Conservation (phyloP, 2,329 filamentous ascomycete genomes). For the Hyphodiscus sp. region DNA sequence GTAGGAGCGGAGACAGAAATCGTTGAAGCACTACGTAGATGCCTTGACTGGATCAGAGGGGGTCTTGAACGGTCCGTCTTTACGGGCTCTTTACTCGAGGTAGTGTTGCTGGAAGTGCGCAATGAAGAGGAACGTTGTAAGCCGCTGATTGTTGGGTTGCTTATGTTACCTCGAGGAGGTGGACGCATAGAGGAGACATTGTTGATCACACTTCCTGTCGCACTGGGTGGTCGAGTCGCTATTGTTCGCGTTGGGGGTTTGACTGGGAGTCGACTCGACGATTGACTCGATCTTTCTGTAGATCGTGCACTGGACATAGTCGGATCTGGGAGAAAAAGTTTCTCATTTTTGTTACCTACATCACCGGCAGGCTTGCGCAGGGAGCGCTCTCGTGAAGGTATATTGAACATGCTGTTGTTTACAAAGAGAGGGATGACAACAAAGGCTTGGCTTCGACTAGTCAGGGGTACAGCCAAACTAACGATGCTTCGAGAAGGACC, state of each 20-base stretch:
- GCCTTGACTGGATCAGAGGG: slow-evolving; percentile 21
- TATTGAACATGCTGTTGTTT: slow-evolving; percentile 14
- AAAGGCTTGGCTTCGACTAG: neutral
- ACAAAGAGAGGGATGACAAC: neutral
- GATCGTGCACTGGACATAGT: neutral
- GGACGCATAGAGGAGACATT: slow-evolving; percentile 24
- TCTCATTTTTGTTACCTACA: slow-evolving; percentile 6
- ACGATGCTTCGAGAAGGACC: too few species aligned
- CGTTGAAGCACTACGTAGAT: slow-evolving; percentile 23
- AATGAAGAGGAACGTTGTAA: slow-evolving; percentile 21
- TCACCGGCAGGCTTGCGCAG: slow-evolving; percentile 21
- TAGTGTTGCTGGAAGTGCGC: slow-evolving; percentile 6
- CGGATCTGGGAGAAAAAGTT: neutral
- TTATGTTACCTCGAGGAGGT: slow-evolving; percentile 17
- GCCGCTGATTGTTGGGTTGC: slow-evolving; percentile 14
- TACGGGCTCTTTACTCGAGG: slow-evolving; percentile 14
- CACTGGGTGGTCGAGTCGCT: slow-evolving; percentile 16
- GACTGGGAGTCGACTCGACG: slow-evolving; percentile 29
- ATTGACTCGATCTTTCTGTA: slow-evolving; percentile 17
- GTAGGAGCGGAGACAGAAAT: slow-evolving; percentile 12
- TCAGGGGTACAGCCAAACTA: neutral
- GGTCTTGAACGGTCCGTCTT: slow-evolving; percentile 27
- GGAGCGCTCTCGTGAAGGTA: slow-evolving; percentile 23
- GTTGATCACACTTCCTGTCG: slow-evolving; percentile 15
- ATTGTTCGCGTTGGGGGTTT: slow-evolving; percentile 20